Conservation (phyloP, 2,329 filamentous ascomycete genomes). For the Eutypa lata region DNA sequence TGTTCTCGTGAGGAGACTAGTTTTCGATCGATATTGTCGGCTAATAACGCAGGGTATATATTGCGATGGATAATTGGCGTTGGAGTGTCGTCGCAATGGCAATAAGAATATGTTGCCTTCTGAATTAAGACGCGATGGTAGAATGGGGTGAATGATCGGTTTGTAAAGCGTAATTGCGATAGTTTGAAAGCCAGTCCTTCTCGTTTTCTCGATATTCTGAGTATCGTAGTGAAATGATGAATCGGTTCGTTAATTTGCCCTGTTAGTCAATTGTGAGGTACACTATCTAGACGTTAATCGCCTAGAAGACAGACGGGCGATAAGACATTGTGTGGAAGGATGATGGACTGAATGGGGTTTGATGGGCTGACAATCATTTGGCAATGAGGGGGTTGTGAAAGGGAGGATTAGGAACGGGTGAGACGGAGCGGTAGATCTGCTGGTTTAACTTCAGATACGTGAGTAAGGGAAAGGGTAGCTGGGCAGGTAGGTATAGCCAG, state of each 20-base stretch:
- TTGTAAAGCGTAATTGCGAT: no score
- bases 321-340: constrained; percentile 18
- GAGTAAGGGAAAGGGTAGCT: no score
- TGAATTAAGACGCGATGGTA: not conserved
- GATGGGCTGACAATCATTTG: not conserved
- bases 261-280: constrained; percentile 12
- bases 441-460: not conserved
- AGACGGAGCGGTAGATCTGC: not conserved
- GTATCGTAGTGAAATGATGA: constrained; percentile 1
- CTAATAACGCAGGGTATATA: not conserved
- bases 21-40: not conserved
- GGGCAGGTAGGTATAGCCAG: no score
- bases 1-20: not conserved
- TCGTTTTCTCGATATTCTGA: constrained; percentile 2
- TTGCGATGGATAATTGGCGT: no score
- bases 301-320: constrained; percentile 21
- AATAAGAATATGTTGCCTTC: not conserved
- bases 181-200: no score
- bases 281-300: constrained; percentile 22
- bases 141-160: no score
- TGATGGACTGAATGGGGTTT: not conserved
- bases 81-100: not conserved
- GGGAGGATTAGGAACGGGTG: not conserved
- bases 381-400: constrained; percentile 1
- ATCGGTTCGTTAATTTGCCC: constrained; percentile 2